Base-by-base conservation (phyloP, 495 filamentous ascomycete species). In the Ramalina intermedia region DNA sequence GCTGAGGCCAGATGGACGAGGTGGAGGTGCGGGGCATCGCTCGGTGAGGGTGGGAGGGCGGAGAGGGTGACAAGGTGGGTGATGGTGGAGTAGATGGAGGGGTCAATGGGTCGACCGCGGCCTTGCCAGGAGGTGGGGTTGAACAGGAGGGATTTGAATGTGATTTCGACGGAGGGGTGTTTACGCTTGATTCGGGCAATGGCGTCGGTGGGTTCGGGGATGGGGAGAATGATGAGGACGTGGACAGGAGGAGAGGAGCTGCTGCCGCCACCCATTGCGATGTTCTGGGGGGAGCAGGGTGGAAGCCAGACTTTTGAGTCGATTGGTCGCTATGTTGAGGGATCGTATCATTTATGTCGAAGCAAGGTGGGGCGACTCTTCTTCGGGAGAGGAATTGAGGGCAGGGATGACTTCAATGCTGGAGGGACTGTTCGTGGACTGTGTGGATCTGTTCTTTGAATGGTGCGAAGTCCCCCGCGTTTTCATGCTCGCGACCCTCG, bases 1-100 rank as follows among this genome's bases (percentile, higher is more conserved):
- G 87, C 87, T 41, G 75, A 81, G 58, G 79, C 71, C 21, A 87
- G 69, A 54, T 94, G 87, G 35, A 94, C 76, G 40, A 86, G 63
- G 54, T 82, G 62, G 23, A 80, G 78, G 9, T 69, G 73, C 6
- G 36, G 40, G n/a, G 21, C 41, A 21, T 3, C 53, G 60, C 33
- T 61, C 55, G 24, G 54, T 56, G 56, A 44, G 16, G 56, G 49
- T 6, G 77, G 78, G 20, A 88, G 61, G 44, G 69, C 55, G 13
- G 62, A 58, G 17, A 79, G 72, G 0, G 82, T 84, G 37, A 76
- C 62, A 11, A 87, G 67, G 20, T 87, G 67, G 2, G 79, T 85
- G 18, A 40, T 37, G 20, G 11, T 6, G 9, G 23, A 20, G 29
- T 38, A 48, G 14, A 41, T 23, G 33, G 42, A 36, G 2, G 26